Evolutionary conservation across 1,284 basidiomycete species (phyloP).

Genomic region (Cutaneotrichosporon sp.): DNA sequence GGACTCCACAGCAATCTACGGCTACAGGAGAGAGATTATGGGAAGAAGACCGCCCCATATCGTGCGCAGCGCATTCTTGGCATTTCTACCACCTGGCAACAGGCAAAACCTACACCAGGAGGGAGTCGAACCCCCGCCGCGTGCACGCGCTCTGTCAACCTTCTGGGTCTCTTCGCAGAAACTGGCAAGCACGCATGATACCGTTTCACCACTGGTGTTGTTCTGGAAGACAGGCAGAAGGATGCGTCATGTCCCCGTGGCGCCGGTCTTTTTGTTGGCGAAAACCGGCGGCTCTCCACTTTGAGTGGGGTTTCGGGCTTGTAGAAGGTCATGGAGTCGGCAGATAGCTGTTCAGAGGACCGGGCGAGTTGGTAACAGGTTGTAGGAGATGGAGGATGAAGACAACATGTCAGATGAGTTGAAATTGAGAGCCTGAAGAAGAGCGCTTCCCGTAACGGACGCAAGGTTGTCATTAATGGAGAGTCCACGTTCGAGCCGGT

Average conservation of each 20-base stretch:
- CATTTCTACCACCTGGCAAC: neutral
- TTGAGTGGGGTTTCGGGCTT: neutral
- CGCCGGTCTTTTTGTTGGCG: neutral
- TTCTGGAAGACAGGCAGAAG: neutral
- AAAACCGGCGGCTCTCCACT: neutral
- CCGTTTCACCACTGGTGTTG: constrained; percentile 3
- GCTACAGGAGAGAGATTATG: neutral
- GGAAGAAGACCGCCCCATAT: too few relatives aligned
- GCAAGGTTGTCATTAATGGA: too few relatives aligned
- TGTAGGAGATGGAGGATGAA: too few relatives aligned
- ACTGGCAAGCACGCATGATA: neutral
- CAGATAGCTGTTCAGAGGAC: too few relatives aligned
- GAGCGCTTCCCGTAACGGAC: too few relatives aligned
- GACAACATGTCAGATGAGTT: too few relatives aligned
- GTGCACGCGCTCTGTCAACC: neutral
- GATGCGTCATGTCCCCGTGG: neutral
- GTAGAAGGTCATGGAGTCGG: neutral
- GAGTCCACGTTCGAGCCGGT: too few relatives aligned
- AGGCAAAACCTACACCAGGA: constrained; percentile 1
- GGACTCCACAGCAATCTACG: neutral
- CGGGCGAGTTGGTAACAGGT: too few relatives aligned
- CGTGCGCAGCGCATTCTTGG: neutral
- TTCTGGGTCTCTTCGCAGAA: neutral
- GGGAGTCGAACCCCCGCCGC: constrained; percentile 3
- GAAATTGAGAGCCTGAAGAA: too few relatives aligned